phyloP scores from a whole-genome alignment of 176 grass and related monocot species.

The Dendrocalamus sinicus region DNA sequence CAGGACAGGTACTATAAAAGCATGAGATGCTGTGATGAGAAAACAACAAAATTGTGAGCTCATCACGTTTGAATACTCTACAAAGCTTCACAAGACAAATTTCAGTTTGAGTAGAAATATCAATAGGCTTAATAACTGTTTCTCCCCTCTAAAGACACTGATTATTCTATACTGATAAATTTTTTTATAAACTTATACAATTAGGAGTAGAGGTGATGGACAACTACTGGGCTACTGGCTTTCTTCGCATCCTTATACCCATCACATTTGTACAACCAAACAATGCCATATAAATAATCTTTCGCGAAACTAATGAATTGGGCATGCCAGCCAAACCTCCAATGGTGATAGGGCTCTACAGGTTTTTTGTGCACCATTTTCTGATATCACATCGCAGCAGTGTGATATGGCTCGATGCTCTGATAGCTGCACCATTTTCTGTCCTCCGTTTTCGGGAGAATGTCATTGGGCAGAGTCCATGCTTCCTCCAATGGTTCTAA shows the following conservation, averaged over 20 bases:
- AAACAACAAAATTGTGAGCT: too few relatives aligned
- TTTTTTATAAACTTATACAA: not conserved
- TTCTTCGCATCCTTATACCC: not conserved
- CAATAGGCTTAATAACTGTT: not conserved
- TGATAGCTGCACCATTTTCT: not conserved
- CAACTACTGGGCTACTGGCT: not conserved
- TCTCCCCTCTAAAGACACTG: not conserved
- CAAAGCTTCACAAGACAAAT: not conserved
- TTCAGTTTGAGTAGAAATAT: constrained; percentile 4
- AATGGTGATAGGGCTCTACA: not conserved
- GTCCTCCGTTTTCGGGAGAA: not conserved
- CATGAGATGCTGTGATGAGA: too few relatives aligned
- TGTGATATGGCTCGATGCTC: not conserved
- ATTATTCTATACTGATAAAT: constrained; percentile 4
- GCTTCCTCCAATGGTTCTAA: not conserved
- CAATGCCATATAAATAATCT: not conserved
- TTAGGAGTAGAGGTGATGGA: not conserved
- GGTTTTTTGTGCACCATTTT: not conserved
- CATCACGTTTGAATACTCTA: not conserved
- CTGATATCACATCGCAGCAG: not conserved
- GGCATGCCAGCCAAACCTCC: not conserved
- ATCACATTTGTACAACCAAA: not conserved
- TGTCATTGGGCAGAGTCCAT: not conserved
- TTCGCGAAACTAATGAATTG: not conserved
- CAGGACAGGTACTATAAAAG: not conserved